Conservation (phyloP, 176 grass and related monocot species). For the Sorghum bicolor region DNA sequence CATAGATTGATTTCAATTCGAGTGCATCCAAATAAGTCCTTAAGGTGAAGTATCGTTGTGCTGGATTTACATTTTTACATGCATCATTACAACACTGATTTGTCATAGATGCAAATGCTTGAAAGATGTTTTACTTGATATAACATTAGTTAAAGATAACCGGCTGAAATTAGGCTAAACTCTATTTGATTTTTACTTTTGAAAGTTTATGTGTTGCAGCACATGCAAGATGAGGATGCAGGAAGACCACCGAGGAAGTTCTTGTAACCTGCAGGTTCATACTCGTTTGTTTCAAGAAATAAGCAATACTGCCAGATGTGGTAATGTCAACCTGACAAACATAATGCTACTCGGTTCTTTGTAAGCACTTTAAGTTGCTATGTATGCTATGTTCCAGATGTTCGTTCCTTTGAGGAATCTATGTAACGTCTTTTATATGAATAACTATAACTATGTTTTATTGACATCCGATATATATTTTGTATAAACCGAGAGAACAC, state of each 20-base stretch:
- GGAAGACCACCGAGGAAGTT: constrained; percentile 25
- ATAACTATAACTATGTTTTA: not conserved
- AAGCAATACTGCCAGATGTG: not conserved
- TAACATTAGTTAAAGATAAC: not conserved
- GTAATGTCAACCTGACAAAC: not conserved
- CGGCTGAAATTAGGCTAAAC: not conserved
- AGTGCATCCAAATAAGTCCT: too few relatives aligned
- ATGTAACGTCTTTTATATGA: not conserved
- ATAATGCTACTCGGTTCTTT: not conserved
- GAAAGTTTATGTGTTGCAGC: not conserved
- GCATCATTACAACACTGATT: not conserved
- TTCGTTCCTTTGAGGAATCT: not conserved
- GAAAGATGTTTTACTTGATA: not conserved
- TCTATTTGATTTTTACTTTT: constrained; percentile 11
- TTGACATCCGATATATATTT: too few relatives aligned
- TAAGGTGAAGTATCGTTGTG: not conserved
- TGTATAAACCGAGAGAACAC: not conserved
- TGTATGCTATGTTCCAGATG: not conserved
- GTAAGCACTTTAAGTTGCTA: not conserved
- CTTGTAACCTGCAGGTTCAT: not conserved
- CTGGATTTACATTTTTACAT: not conserved
- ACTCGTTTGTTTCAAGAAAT: constrained; percentile 7
- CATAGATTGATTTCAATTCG: too few relatives aligned
- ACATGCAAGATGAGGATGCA: constrained; percentile 43
- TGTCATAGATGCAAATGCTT: not conserved